These are phyloP conservation scores for Penicillium rolfsii DNA, from an alignment of 2,329 filamentous ascomycete species.

Conservation along the genomic window DNA sequence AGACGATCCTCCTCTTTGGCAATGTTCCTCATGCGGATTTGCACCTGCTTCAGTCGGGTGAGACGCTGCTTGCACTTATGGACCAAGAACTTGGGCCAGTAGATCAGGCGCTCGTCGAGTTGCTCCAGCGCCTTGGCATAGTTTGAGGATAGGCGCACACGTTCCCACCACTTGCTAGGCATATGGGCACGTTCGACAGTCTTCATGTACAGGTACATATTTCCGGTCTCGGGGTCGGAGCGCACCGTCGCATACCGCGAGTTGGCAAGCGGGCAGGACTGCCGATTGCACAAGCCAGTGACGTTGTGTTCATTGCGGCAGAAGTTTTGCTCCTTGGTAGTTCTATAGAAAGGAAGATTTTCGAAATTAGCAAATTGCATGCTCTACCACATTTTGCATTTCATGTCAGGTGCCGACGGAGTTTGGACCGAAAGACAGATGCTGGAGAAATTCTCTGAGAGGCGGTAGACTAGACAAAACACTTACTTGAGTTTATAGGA, in stretches of 20 bases:
- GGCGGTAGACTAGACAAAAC: conserved; percentile 1
- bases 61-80: conserved; percentile 97
- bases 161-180: conserved; percentile 92
- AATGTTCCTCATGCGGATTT: conserved; percentile 73
- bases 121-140: conserved; percentile 87
- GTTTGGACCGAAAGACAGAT: neutral
- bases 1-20: conserved; percentile 87
- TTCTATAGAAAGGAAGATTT: conserved; percentile 52
- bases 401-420: neutral
- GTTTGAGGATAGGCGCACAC: conserved; percentile 85
- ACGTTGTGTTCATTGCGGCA: conserved; percentile 95
- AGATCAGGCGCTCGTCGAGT: conserved; percentile 82
- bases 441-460: conserved; percentile 11
- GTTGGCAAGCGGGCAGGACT: conserved; percentile 89
- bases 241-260: conserved; percentile 91
- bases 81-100: conserved; percentile 90
- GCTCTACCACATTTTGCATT: neutral
- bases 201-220: conserved; percentile 96
- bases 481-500: conserved; percentile 88
- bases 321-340: conserved; percentile 85
- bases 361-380: conserved; percentile 10
- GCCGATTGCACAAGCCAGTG: conserved; percentile 78
- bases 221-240: conserved; percentile 75
- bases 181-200: conserved; percentile 85
- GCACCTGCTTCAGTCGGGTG: conserved; percentile 88